Evolutionary conservation across 2,329 filamentous ascomycete genomes (phyloP).

Genomic region (Fusarium gaditjirri): DNA sequence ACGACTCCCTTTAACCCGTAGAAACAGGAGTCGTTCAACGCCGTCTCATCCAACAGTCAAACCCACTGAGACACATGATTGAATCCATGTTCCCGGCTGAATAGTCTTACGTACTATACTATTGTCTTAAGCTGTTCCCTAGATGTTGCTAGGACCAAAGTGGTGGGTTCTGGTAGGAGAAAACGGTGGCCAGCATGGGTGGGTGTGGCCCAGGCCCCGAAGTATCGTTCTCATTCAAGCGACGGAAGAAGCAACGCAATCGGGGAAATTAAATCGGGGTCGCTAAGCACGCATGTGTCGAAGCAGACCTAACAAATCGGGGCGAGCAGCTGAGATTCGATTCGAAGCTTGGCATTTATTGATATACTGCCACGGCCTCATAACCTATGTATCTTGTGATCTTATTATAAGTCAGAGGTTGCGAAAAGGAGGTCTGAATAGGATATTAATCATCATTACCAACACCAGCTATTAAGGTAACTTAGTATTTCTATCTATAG

Average conservation of each 20-base stretch:
- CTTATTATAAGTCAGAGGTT: neutral
- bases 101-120: conserved; percentile 5
- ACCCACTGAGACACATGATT: neutral
- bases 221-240: conserved; percentile 14
- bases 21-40: conserved; percentile 1
- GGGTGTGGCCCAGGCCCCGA: conserved; percentile 3
- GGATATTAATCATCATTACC: neutral
- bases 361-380: neutral
- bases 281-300: conserved; percentile 12
- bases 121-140: conserved; percentile 7
- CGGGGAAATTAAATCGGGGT: conserved; percentile 35
- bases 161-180: conserved; percentile 18
- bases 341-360: conserved; percentile 25
- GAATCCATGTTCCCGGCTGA: conserved; percentile 27
- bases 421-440: neutral
- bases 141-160: conserved; percentile 7
- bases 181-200: conserved; percentile 24
- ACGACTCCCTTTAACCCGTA: neutral
- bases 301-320: conserved; percentile 26
- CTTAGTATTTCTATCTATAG: neutral
- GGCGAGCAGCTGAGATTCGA: conserved; percentile 28
- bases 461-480: neutral
- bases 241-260: conserved; percentile 31
- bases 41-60: conserved; percentile 18
- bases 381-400: too few relatives aligned